phyloP scores from a whole-genome alignment of 2,329 filamentous ascomycete species.

The Fonsecaea erecta region DNA sequence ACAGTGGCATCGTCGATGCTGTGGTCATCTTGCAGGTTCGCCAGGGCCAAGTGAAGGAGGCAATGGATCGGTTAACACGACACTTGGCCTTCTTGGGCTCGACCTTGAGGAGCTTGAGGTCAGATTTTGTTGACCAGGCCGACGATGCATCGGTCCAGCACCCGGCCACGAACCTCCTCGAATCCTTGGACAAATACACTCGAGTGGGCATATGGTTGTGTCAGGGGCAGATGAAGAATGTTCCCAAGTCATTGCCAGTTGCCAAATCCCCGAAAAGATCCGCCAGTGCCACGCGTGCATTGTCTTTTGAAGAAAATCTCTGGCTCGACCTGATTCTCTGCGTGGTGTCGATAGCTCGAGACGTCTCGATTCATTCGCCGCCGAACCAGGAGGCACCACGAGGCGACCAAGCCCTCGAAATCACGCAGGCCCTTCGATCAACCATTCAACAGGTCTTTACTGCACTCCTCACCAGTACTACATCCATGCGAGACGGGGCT shows the following conservation, averaged over 20 bases:
- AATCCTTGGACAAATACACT: constrained; percentile 82
- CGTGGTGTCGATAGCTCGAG: constrained; percentile 66
- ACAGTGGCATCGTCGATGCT: constrained; percentile 87
- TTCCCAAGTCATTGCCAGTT: constrained; percentile 43
- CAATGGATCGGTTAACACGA: constrained; percentile 81
- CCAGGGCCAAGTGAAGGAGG: constrained; percentile 79
- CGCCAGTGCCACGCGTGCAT: constrained; percentile 55
- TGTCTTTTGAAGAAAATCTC: constrained; percentile 65
- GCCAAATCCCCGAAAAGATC: constrained; percentile 48
- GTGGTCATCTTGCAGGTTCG: constrained; percentile 88
- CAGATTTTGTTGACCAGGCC: constrained; percentile 55
- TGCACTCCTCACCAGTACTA: constrained; percentile 77
- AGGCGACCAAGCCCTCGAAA: constrained; percentile 42
- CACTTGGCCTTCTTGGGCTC: constrained; percentile 81
- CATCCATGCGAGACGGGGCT: constrained; percentile 46
- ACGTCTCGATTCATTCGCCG: constrained; percentile 54
- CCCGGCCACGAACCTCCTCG: constrained; percentile 73
- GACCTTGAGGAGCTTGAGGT: constrained; percentile 57
- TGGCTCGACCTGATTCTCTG: constrained; percentile 70
- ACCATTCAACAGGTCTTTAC: constrained; percentile 92
- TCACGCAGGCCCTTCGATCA: constrained; percentile 71
- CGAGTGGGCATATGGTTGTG: constrained; percentile 96
- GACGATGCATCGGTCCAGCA: constrained; percentile 65
- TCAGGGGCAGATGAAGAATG: constrained; percentile 70
- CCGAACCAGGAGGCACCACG: constrained; percentile 16